Conservation (phyloP, 805 yeast genomes). For the Candida corydali region DNA sequence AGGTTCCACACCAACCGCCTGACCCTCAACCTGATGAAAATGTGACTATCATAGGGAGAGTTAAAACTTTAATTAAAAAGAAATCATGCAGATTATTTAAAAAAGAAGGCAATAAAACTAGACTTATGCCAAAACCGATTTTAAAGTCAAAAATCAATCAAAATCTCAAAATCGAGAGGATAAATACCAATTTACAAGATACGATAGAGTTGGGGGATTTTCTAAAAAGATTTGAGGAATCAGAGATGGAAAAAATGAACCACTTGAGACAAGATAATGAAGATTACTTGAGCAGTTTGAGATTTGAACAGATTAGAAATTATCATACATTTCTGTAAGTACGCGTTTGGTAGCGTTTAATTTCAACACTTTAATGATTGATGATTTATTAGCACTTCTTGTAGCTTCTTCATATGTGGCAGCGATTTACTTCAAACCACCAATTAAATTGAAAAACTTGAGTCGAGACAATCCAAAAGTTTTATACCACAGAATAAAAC, state of each 20-base stretch:
- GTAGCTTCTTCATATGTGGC: constrained; percentile 47
- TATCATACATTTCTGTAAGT: constrained; percentile 28
- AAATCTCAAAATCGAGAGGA: constrained; percentile 19
- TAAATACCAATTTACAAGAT: constrained; percentile 14
- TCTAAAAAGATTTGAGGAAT: constrained; percentile 13
- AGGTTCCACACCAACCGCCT: no score
- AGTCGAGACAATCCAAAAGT: constrained; percentile 43
- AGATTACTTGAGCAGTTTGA: constrained; percentile 6
- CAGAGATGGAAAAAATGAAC: constrained; percentile 12
- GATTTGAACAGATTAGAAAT: constrained; percentile 15
- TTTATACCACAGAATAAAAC: constrained; percentile 34
- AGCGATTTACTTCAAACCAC: constrained; percentile 31
- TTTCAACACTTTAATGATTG: constrained; percentile 1
- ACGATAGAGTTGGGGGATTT: constrained; percentile 16
- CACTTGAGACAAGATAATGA: constrained; percentile 9
- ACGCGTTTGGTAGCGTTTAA: neutral
- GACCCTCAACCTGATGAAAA: no score
- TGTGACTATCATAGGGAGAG: constrained; percentile 3
- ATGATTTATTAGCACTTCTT: neutral
- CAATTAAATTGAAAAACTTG: constrained; percentile 15
- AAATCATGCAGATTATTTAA: constrained; percentile 2
- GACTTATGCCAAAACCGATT: constrained; percentile 16
- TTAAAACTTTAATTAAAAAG: constrained; percentile 4
- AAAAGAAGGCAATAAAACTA: constrained; percentile 1
- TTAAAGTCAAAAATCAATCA: constrained; percentile 21